Base-by-base conservation (phyloP, 208 protist genomes). In the Acanthamoeba sp. region DNA sequence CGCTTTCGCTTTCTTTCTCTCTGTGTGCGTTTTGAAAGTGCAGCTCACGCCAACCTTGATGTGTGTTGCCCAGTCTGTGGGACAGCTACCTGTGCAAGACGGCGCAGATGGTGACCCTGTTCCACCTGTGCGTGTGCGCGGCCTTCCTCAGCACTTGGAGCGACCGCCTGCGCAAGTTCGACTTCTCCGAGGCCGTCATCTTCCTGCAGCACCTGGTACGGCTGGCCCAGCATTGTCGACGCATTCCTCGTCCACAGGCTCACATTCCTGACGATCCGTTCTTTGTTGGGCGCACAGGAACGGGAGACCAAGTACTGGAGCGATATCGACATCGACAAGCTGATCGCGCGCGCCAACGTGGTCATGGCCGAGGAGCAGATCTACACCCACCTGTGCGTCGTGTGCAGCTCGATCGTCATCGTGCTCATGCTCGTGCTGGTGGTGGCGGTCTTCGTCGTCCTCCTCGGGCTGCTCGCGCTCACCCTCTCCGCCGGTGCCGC, bases 391-490 rank as follows among this genome's bases (percentile, higher is more conserved):
- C n/a, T 66, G 59, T 66, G 59, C 59, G 59, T 66, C 5, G 59
- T 66, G 59, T 66, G 59, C 59, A 66, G 59, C 59, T n/a, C 59
- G 59, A n/a, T 66, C 59, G 27, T 66, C 59, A 66, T 66, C 59
- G 59, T 66, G 59, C 59, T 66, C 59, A 7, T 66, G 59, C 59
- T 66, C 59, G 59, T 66, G 27, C n/a, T 66, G 59, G 59, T 66
- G 59, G 59, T 66, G 27, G n/a, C 27, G 5, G 59, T 66, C 59
- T 66, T 66, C n/a, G 20, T 66, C 27, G 59, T 66, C 9, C 59
- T 66, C n/a, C 59, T 66, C 2, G n/a, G 59, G 27, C 59, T 66
- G 27, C 59, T 66, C 59, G 59, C 59, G 59, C 59, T 66, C 27
- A 66, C 27, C 27, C 59, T 66, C 59, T 66, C 20, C 18, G 59